These are phyloP conservation scores for Suillus luteus DNA, from an alignment of 768 basidiomycete species.

Conservation along the genomic window DNA sequence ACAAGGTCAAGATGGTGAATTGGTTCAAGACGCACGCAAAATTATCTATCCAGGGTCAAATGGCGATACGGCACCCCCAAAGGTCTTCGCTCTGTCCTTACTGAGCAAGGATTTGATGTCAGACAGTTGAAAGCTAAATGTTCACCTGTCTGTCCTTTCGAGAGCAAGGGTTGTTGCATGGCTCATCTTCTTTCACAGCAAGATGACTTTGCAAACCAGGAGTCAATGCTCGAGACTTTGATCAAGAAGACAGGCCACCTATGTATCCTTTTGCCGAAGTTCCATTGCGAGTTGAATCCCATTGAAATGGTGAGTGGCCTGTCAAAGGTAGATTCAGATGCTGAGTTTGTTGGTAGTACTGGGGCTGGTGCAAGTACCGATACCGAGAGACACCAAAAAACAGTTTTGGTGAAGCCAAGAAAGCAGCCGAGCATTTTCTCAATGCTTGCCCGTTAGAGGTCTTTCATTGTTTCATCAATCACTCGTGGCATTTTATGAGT, in stretches of 20 bases:
- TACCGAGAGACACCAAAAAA: too few species aligned
- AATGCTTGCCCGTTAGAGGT: too few species aligned
- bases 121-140: conserved; percentile 37
- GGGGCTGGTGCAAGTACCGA: conserved; percentile 18
- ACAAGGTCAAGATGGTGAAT: conserved; percentile 23
- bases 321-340: conserved; percentile 1
- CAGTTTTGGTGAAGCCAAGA: too few species aligned
- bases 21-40: conserved; percentile 27
- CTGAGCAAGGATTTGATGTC: conserved; percentile 44
- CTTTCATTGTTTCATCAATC: too few species aligned
- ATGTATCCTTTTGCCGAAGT: conserved; percentile 46
- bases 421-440: too few species aligned
- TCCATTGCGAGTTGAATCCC: conserved; percentile 49
- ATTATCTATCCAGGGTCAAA: conserved; percentile 23
- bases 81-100: conserved; percentile 13
- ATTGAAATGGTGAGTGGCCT: conserved; percentile 43
- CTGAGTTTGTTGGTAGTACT: conserved; percentile 17
- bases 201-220: conserved; percentile 25
- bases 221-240: too few species aligned
- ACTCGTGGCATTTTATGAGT: too few species aligned
- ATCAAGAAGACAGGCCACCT: conserved; percentile 30
- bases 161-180: conserved; percentile 30
- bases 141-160: conserved; percentile 24
- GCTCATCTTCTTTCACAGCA: conserved; percentile 28
- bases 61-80: conserved; percentile 26